phyloP scores from a whole-genome alignment of 129 eudicot genomes.

The carrot (Daucus carota) region DNA sequence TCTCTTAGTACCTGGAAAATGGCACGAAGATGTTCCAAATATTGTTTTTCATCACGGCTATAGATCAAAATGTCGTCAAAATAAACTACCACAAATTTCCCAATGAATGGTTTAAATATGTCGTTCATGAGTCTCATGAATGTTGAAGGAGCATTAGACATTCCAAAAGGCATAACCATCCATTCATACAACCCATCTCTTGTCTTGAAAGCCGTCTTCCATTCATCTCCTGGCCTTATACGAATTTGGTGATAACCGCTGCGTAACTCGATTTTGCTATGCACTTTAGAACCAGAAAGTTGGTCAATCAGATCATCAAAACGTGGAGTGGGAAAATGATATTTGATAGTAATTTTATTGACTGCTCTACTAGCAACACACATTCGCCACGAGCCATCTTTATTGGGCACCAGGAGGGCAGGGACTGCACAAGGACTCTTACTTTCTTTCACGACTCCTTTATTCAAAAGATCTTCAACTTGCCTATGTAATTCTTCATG shows the following conservation, averaged over 20 bases:
- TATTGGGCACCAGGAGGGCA: slow-evolving; percentile 15
- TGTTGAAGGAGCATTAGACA: no score
- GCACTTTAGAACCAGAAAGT: no score
- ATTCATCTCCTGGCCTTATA: not conserved
- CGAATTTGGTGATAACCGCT: no score
- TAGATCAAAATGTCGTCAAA: no score
- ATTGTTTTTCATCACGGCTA: not conserved
- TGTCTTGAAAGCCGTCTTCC: not conserved
- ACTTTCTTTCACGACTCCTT: slow-evolving; percentile 9
- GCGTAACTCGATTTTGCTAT: no score
- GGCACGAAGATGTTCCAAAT: not conserved
- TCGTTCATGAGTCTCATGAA: no score
- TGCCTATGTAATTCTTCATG: slow-evolving; percentile 12
- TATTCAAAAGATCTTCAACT: not conserved
- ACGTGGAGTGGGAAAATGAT: not conserved
- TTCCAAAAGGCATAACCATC: no score
- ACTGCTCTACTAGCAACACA: no score
- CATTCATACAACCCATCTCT: not conserved
- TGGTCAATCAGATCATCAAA: not conserved
- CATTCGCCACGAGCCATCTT: not conserved
- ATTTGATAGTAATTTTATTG: not conserved
- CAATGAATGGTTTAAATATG: no score
- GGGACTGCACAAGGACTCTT: slow-evolving; percentile 16
- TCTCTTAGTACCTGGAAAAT: not conserved
- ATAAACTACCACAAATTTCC: not conserved